Conservation (phyloP, 2,329 filamentous ascomycete species). For the Podosphaera fusca region DNA sequence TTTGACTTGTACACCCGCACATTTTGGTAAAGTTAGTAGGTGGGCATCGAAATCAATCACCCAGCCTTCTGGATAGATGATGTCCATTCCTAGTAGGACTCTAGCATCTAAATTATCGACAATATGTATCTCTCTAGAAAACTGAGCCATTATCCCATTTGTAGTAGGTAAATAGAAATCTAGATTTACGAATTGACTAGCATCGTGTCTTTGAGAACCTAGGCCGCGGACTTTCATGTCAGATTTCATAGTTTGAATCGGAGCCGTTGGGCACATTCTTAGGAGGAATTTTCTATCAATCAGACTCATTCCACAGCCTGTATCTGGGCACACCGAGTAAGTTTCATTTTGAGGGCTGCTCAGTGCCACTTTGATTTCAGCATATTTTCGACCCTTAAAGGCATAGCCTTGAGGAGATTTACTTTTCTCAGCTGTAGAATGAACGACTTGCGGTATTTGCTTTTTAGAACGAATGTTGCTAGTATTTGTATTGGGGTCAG, state of each 20-base stretch:
- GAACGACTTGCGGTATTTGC: background rate
- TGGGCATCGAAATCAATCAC: too few species aligned
- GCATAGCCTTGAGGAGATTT: background rate
- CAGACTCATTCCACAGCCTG: background rate
- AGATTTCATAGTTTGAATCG: background rate
- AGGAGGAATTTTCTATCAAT: too few species aligned
- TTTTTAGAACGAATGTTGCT: too few species aligned
- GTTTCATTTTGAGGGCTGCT: background rate
- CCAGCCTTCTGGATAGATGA: background rate
- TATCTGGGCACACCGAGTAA: background rate
- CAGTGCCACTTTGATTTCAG: background rate
- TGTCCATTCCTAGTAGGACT: background rate
- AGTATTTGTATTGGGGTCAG: too few species aligned
- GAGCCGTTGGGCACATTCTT: too few species aligned
- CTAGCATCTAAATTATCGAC: background rate
- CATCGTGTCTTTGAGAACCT: background rate
- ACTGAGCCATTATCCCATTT: too few species aligned
- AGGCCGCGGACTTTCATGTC: background rate
- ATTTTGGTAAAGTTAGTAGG: background rate
- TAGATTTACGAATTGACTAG: background rate
- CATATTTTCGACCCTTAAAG: background rate
- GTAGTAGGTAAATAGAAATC: too few species aligned
- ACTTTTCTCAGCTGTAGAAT: background rate
- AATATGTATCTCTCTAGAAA: background rate
- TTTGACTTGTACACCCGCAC: background rate